Evolutionary conservation across 371 early-diverging fungal species (phyloP).

Genomic region (Coemansia sp.): DNA sequence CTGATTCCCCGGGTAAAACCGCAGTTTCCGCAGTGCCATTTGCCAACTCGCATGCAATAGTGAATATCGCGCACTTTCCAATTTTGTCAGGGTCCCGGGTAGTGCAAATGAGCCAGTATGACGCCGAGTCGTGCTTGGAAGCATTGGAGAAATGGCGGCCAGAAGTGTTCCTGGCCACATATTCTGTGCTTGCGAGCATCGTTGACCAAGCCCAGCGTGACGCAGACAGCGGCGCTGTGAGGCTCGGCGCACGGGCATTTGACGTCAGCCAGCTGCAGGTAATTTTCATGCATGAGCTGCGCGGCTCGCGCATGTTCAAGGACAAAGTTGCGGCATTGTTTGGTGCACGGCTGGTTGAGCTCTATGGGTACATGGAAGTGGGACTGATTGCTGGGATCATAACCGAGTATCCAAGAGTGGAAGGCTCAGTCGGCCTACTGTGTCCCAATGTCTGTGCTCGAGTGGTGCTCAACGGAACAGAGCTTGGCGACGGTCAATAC

Average conservation of each 20-base stretch:
- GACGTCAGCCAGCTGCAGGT: slow-evolving; percentile 22
- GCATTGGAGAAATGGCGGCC: slow-evolving; percentile 33
- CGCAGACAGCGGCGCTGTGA: background rate
- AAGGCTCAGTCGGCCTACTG: slow-evolving; percentile 37
- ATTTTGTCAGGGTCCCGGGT: slow-evolving; percentile 44
- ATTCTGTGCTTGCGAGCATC: slow-evolving; percentile 17
- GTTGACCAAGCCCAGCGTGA: slow-evolving; percentile 12
- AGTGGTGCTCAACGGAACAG: slow-evolving; percentile 29
- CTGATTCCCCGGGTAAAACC: slow-evolving; percentile 16
- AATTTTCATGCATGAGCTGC: slow-evolving; percentile 35
- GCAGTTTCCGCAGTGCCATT: slow-evolving; percentile 41
- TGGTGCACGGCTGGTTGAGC: slow-evolving; percentile 39
- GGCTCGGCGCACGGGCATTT: slow-evolving; percentile 13
- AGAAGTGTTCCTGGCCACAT: slow-evolving; percentile 26
- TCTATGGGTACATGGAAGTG: slow-evolving; percentile 44
- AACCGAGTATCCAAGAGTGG: slow-evolving; percentile 42
- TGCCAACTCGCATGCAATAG: slow-evolving; percentile 35
- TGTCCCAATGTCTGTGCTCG: slow-evolving; percentile 38
- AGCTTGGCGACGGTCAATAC: slow-evolving; percentile 33
- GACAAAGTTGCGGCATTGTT: slow-evolving; percentile 18
- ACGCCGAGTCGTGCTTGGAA: slow-evolving; percentile 25
- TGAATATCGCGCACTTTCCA: slow-evolving; percentile 42
- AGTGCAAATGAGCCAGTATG: slow-evolving; percentile 26
- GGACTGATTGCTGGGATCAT: slow-evolving; percentile 42
- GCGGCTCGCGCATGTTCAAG: slow-evolving; percentile 22